A percentile compares a stretch with the other conserved stretches of the same genome.
Evolutionary conservation across 1,139 yeast genomes (phyloP).

Genomic region (Saccharomycopsis crataegensis): DNA sequence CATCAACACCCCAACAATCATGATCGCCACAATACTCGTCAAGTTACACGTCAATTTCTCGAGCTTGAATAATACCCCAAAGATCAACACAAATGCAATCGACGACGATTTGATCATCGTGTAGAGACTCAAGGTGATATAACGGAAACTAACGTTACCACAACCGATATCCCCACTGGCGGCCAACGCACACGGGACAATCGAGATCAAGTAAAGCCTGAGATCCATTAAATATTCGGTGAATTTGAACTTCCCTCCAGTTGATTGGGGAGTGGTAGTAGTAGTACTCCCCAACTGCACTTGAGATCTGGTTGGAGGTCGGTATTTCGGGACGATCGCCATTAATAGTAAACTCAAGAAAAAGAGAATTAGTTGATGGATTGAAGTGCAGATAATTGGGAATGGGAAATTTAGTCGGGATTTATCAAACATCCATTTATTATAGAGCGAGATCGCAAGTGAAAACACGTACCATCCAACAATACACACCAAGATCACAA

Average conservation of each 20-base stretch:
- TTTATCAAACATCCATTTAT: constrained; percentile 93
- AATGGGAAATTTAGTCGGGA: constrained; percentile 65
- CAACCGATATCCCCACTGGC: constrained; percentile 92
- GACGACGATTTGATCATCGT: constrained; percentile 91
- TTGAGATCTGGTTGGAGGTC: constrained; percentile 32
- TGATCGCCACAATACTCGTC: constrained; percentile 58
- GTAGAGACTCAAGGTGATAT: constrained; percentile 74
- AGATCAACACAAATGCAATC: constrained; percentile 76
- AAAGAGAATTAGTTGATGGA: constrained; percentile 75
- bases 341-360: constrained; percentile 39
- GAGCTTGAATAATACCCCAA: constrained; percentile 72
- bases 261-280: background rate
- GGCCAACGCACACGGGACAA: constrained; percentile 81
- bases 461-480: constrained; percentile 52
- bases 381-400: constrained; percentile 76
- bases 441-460: constrained; percentile 74
- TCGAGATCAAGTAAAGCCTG: constrained; percentile 41
- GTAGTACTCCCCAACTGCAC: constrained; percentile 13
- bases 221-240: constrained; percentile 25
- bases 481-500: constrained; percentile 21
- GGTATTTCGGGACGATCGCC: constrained; percentile 38
- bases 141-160: constrained; percentile 75
- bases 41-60: constrained; percentile 67
- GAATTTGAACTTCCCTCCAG: background rate
- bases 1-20: constrained; percentile 78